A percentile compares a stretch with the other conserved stretches of the same genome.
phyloP scores from a whole-genome alignment of 129 eudicot genomes.

The Flaveria sonorensis region DNA sequence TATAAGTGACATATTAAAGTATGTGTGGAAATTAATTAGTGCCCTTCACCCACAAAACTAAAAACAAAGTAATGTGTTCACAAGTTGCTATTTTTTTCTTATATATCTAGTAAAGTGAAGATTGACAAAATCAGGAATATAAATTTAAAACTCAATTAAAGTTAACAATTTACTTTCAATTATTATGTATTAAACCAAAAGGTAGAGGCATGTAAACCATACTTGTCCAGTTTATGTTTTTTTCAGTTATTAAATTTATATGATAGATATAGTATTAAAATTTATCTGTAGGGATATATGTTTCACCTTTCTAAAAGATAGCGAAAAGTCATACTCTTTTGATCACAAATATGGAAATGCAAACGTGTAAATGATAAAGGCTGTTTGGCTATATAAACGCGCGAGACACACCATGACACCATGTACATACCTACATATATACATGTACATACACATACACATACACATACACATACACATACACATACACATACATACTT shows the following conservation, averaged over 20 bases:
- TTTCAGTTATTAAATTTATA: too few species aligned
- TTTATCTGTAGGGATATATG: neutral
- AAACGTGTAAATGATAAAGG: conserved; percentile 8
- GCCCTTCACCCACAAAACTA: neutral
- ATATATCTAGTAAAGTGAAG: neutral
- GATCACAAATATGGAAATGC: neutral
- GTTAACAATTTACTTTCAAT: too few species aligned
- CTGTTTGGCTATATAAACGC: neutral
- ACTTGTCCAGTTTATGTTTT: too few species aligned
- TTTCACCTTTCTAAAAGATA: neutral
- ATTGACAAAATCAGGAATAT: too few species aligned
- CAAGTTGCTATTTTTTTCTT: neutral
- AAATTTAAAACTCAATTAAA: too few species aligned
- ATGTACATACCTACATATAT: neutral
- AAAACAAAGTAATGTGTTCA: neutral
- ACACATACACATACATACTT: too few species aligned
- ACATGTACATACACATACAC: too few species aligned
- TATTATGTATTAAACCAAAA: too few species aligned
- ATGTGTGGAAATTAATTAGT: too few species aligned
- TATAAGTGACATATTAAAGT: too few species aligned
- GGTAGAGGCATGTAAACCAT: too few species aligned
- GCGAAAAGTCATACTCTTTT: neutral
- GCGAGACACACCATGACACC: neutral
- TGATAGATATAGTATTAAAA: neutral
- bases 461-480: too few species aligned